Evolutionary conservation across 805 yeast species (phyloP), one percentile per base, ranked within the genome.

Genomic region (Barnettozyma pratensis): DNA sequence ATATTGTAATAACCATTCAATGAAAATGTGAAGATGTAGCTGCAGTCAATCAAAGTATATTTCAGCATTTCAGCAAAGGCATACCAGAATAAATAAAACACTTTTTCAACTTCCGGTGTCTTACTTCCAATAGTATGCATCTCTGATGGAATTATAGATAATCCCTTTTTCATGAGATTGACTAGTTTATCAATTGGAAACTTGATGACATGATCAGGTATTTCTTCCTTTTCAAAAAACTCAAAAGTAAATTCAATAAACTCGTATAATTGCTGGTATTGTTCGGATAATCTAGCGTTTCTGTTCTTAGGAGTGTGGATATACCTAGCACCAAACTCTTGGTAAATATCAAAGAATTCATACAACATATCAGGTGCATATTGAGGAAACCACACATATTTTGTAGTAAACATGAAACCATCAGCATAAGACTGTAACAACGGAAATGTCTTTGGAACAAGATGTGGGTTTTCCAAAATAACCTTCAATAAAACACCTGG

Each of bases 11-110:
- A 57, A 2, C 65, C 65, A 41, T 55, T 51, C 37, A 60, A 51
- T 26, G 51, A 39, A 28, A 45, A 57, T 1, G 59, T 47, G 36
- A 61, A 58, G 41, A 60, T 42, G 30, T 58, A 60, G 5, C 58
- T 43, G 10, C 45, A 40, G 11, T 53, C 56, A 9, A 41, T 39
- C n/a, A 60, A 39, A 7, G 53, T 36, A 1, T 52, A 51, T 14
- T 56, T 62, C 34, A 61, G 8, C 1, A 57, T 14, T 25, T 47
- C 52, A 4, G 49, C 38, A 7, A 59, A 30, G 3, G 54, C 43
- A 27, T 48, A 47, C 59, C 61, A 58, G 12, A 55, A 41, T 3
- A 44, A 44, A 41, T 54, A 57, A 7, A 58, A 39, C 4, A 58
- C 54, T 36, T 52, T 58, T 14, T 50, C 43, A 4, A 47, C 44